Evolutionary conservation across 1,284 basidiomycete genomes (phyloP).

Genomic region (Marasmius oreades): DNA sequence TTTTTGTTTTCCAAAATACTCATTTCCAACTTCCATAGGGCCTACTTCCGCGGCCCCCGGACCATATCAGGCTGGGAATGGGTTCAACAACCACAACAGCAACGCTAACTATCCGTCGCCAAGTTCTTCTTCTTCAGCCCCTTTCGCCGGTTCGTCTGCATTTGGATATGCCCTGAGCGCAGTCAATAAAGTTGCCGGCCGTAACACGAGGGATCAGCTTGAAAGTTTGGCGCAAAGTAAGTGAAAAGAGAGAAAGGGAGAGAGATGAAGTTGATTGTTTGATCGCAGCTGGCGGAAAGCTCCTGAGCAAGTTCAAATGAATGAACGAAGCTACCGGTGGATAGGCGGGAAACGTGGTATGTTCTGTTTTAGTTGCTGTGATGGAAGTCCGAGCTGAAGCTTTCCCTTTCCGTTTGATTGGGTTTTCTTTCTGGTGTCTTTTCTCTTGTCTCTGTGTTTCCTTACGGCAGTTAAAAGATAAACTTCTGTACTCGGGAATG

Average conservation of each 20-base stretch:
- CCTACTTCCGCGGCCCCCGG: not conserved
- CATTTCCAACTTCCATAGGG: too few species aligned
- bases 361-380: too few species aligned
- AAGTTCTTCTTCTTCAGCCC: conserved; percentile 3
- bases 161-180: conserved; percentile 34
- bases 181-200: conserved; percentile 43
- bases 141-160: conserved; percentile 22
- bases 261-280: too few species aligned
- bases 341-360: too few species aligned
- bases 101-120: not conserved
- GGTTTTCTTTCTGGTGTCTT: not conserved
- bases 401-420: not conserved
- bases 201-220: conserved; percentile 38
- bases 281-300: conserved; percentile 34
- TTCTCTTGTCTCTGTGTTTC: not conserved
- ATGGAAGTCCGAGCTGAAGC: not conserved
- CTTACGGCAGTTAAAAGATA: not conserved
- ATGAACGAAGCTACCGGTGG: too few species aligned
- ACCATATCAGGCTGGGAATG: not conserved
- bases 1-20: too few species aligned
- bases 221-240: conserved; percentile 39
- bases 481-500: too few species aligned
- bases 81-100: not conserved
- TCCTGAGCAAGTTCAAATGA: conserved; percentile 40
- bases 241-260: conserved; percentile 20